Conservation (phyloP, 352 stramenopile species). For the Vaucheria bursata region DNA sequence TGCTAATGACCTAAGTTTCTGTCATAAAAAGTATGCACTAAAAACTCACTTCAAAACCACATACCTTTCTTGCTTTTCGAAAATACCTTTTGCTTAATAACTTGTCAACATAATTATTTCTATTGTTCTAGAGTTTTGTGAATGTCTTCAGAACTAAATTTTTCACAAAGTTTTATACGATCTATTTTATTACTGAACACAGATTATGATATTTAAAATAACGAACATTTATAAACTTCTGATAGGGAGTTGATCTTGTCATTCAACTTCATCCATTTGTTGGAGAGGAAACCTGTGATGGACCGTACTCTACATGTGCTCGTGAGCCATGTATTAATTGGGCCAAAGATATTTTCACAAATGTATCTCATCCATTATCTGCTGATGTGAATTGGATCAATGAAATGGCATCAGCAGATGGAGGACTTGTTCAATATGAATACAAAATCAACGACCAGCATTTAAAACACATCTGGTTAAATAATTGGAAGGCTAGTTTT, state of each 20-base stretch:
- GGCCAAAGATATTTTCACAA: not conserved
- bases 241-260: not conserved
- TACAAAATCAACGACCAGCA: not conserved
- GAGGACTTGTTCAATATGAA: not conserved
- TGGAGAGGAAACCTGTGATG: not conserved
- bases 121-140: too few species aligned
- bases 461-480: not conserved
- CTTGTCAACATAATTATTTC: too few species aligned
- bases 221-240: too few species aligned
- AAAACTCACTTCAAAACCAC: too few species aligned
- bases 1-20: too few species aligned
- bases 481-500: not conserved
- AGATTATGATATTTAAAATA: too few species aligned
- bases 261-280: not conserved
- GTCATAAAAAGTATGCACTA: too few species aligned
- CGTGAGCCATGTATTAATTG: not conserved
- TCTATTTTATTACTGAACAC: too few species aligned
- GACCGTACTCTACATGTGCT: not conserved
- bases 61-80: too few species aligned
- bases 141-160: too few species aligned
- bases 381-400: not conserved
- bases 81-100: too few species aligned
- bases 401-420: not conserved
- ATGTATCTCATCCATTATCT: not conserved
- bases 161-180: too few species aligned